Evolutionary conservation across 805 yeast species (phyloP).

Genomic region (Ogataea henricii): DNA sequence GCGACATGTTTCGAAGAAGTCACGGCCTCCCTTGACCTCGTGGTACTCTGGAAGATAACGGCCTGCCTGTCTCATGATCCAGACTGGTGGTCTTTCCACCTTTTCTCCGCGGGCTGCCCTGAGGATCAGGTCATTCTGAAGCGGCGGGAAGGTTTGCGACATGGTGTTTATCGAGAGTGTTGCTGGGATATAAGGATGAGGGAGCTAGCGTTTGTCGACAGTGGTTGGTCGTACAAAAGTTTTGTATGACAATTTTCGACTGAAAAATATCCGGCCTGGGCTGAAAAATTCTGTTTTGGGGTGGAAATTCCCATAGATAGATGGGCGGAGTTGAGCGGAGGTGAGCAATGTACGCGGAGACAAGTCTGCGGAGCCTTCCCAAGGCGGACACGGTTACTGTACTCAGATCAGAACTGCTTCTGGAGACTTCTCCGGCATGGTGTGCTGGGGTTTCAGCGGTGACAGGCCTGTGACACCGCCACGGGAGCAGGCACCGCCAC

Average conservation of each 20-base stretch:
- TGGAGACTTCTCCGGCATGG: too few species aligned
- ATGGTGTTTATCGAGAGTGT: not conserved
- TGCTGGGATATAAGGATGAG: too few species aligned
- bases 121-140: constrained; percentile 86
- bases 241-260: not conserved
- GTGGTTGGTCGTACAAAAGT: not conserved
- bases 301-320: too few species aligned
- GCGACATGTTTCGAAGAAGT: constrained; percentile 93
- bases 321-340: not conserved
- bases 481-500: too few species aligned
- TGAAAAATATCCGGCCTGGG: not conserved
- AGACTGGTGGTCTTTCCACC: constrained; percentile 96
- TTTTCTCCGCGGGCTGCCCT: constrained; percentile 89
- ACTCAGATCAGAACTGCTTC: too few species aligned
- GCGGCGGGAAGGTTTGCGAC: constrained; percentile 56
- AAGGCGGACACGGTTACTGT: too few species aligned
- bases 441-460: too few species aligned
- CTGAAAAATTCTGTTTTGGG: not conserved
- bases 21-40: constrained; percentile 78
- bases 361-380: too few species aligned
- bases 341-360: too few species aligned
- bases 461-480: too few species aligned
- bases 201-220: not conserved
- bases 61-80: constrained; percentile 99
- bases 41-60: constrained; percentile 91